Evolutionary conservation across 2,329 filamentous ascomycete genomes (phyloP).

Genomic region (Chrysoporthe puriensis): DNA sequence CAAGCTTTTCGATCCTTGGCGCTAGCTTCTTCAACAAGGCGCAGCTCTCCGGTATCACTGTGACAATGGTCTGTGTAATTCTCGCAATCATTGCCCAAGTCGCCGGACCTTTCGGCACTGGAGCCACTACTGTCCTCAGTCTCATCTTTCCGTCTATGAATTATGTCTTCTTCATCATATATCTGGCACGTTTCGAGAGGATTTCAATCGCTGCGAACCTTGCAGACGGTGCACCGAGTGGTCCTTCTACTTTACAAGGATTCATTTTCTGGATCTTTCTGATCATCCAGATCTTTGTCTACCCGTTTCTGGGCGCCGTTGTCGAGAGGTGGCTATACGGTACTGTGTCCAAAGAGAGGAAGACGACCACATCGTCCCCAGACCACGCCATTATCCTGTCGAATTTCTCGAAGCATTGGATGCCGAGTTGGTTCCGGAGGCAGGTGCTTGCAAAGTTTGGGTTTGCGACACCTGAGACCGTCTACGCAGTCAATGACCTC

Average conservation of each 20-base stretch:
- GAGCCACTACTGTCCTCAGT: conserved; percentile 69
- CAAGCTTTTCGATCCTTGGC: conserved; percentile 80
- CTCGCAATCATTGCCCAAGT: conserved; percentile 84
- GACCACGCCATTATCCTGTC: conserved; percentile 68
- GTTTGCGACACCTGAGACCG: conserved; percentile 52
- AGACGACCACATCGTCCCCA: conserved; percentile 23
- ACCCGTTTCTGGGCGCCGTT: conserved; percentile 73
- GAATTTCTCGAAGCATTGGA: conserved; percentile 78
- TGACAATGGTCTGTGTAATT: conserved; percentile 72
- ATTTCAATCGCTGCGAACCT: conserved; percentile 64
- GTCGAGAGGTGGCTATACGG: conserved; percentile 78
- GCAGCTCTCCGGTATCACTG: conserved; percentile 82
- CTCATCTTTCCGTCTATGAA: conserved; percentile 86
- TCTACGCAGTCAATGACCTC: conserved; percentile 78
- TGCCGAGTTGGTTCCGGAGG: conserved; percentile 61
- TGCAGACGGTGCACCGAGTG: conserved; percentile 61
- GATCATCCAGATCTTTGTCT: conserved; percentile 76
- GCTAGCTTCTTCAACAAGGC: conserved; percentile 85
- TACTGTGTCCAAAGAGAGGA: conserved; percentile 65
- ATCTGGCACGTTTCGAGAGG: conserved; percentile 77
- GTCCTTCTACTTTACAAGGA: conserved; percentile 61
- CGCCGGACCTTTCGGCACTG: conserved; percentile 63
- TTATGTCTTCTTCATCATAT: conserved; percentile 79
- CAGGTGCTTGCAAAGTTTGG: conserved; percentile 22
- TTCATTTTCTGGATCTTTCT: conserved; percentile 68